These are phyloP conservation scores for Camillea tinctor DNA, from an alignment of 2,329 filamentous ascomycete genomes.

Conservation along the genomic window DNA sequence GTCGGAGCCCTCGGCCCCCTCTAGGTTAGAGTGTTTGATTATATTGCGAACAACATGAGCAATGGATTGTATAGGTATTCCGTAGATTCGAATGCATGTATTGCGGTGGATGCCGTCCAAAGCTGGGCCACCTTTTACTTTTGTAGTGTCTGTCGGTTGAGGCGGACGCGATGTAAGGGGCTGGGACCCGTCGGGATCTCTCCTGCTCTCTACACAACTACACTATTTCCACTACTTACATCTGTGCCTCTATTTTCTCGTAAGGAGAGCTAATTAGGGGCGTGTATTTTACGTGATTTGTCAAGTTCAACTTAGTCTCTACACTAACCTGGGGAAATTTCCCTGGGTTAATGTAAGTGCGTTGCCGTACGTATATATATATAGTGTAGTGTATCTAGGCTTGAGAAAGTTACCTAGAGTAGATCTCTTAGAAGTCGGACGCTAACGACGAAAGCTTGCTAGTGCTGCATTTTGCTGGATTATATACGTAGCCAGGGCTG, in stretches of 20 bases:
- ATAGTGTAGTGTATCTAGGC: neutral
- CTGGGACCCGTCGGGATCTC: neutral
- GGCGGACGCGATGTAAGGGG: neutral
- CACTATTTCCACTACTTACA: too few relatives aligned
- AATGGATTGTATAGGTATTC: too few relatives aligned
- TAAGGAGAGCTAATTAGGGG: neutral
- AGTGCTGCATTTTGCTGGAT: neutral
- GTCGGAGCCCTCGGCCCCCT: too few relatives aligned
- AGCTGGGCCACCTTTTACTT: too few relatives aligned
- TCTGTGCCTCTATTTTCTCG: neutral
- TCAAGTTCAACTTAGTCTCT: neutral
- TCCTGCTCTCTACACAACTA: neutral
- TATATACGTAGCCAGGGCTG: too few relatives aligned
- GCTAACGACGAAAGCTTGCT: neutral
- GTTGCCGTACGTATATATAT: neutral
- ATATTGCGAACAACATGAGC: too few relatives aligned
- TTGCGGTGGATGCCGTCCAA: too few relatives aligned
- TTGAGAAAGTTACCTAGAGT: neutral
- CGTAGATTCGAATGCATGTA: too few relatives aligned
- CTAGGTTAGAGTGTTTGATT: too few relatives aligned
- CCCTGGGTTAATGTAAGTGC: neutral
- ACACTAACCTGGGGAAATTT: neutral
- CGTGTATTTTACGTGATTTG: neutral
- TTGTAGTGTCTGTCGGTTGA: too few relatives aligned
- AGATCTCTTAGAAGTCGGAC: neutral